Evolutionary conservation across 495 filamentous ascomycete genomes (phyloP).

Genomic region (Oidiodendron maius): DNA sequence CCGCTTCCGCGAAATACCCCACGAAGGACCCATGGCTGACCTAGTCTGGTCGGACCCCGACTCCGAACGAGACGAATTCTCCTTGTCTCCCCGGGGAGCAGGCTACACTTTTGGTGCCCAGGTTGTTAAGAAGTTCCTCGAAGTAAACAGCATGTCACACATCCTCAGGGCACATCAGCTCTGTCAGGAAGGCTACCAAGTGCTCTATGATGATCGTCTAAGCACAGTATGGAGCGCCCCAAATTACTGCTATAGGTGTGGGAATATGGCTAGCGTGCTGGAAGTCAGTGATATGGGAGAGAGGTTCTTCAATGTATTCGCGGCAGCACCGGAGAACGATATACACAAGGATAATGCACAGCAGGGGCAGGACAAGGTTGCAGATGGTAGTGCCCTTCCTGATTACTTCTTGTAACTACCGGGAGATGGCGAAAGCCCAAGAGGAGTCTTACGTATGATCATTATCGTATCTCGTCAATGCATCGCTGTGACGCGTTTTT

Average conservation of each 20-base stretch:
- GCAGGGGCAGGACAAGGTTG: conserved; percentile 45
- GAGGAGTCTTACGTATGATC: conserved; percentile 40
- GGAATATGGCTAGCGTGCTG: conserved; percentile 93
- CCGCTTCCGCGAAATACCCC: conserved; percentile 94
- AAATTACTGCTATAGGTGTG: conserved; percentile 95
- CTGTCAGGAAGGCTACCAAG: conserved; percentile 94
- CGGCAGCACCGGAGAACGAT: conserved; percentile 94
- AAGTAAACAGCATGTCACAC: conserved; percentile 94
- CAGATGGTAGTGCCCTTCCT: conserved; percentile 43
- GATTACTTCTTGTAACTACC: conserved; percentile 47
- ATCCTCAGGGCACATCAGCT: conserved; percentile 95
- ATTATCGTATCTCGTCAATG: conserved; percentile 31
- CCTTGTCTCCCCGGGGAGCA: conserved; percentile 84
- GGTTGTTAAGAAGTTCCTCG: conserved; percentile 94
- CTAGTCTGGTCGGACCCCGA: conserved; percentile 98
- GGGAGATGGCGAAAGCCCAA: background rate
- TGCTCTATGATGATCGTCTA: conserved; percentile 87
- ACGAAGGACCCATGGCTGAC: conserved; percentile 99
- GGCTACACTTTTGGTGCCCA: conserved; percentile 97
- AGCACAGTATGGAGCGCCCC: conserved; percentile 97
- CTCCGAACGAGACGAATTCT: conserved; percentile 92
- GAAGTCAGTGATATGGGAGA: conserved; percentile 91
- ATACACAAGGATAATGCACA: conserved; percentile 74
- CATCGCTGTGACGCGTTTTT: no score
- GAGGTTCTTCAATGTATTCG: conserved; percentile 94